Base-by-base conservation (phyloP, 768 basidiomycete genomes). In the Tylopilus cervinicoccineus region DNA sequence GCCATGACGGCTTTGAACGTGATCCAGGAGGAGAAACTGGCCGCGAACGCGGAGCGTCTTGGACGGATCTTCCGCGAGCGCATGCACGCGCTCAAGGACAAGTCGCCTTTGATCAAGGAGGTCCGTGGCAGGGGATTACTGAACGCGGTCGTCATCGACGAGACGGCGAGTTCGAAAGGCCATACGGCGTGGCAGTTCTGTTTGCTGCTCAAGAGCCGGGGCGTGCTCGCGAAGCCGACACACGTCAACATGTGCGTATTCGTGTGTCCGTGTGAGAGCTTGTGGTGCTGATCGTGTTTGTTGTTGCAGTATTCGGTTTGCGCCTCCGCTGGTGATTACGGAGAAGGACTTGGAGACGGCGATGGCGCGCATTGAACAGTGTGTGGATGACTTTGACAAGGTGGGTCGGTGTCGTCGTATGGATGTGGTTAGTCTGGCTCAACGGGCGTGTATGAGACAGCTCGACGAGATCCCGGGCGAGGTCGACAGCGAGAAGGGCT, bases 151-250 rank as follows among this genome's bases (percentile, higher is more conserved):
- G 88, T 97, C 20, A 91, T 98, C 47, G 85, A 97, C 61, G 92
- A 97, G 73, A 67, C 70, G 51, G 79, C 79, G 72, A 91, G 87
- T 58, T 67, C 53, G 39, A 87, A 80, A 68, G 86, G 88, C 14
- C 73, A 92, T 43, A 85, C 88, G 1, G 96, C 94, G 5, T 99
- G 95, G 96, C 91, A 98, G 66, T 75, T 98, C 45, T 98, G 96
- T 69, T 63, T 98, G 63, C 67, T 97, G 60, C 69, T 98, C 66
- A 95, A 94, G 83, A 85, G 83, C 57, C 79, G 89, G 38, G 93
- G 93, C 5, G 79, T 97, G 47, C 72, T 99, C 54, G 95, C 94
- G 24, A 98, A 99, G 76, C 94, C 96, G 12, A 97, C 95, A 0
- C 93, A 96, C 61, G 80, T 84, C 23, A 95, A 95, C 68, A 92